phyloP scores from a whole-genome alignment of 192 early-diverging fungal genomes.

The Coemansia sp. region DNA sequence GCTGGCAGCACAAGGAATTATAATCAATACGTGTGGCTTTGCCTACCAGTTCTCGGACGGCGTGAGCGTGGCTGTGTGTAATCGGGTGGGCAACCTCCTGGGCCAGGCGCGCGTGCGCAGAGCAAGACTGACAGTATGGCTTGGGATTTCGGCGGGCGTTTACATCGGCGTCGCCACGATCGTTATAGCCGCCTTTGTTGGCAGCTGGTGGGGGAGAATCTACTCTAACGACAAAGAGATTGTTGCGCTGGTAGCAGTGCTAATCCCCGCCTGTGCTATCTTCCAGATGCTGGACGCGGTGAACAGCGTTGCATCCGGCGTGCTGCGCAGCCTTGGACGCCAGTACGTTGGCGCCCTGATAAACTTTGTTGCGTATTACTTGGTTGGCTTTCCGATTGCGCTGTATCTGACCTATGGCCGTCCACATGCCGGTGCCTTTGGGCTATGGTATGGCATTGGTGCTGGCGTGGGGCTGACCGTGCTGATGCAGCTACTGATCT shows the following conservation, averaged over 20 bases:
- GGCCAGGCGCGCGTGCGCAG: slow-evolving; percentile 45
- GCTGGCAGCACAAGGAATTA: slow-evolving; percentile 60
- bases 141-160: slow-evolving; percentile 25
- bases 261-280: slow-evolving; percentile 76
- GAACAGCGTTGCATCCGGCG: slow-evolving; percentile 62
- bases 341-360: slow-evolving; percentile 57
- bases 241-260: slow-evolving; percentile 64
- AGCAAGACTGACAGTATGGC: slow-evolving; percentile 32
- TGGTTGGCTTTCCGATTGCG: slow-evolving; percentile 59
- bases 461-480: slow-evolving; percentile 36
- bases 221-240: slow-evolving; percentile 75
- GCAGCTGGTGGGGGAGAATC: slow-evolving; percentile 54
- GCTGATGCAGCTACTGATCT: slow-evolving; percentile 36
- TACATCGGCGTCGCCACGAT: slow-evolving; percentile 23
- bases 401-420: slow-evolving; percentile 55
- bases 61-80: slow-evolving; percentile 58
- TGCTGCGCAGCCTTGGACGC: slow-evolving; percentile 57
- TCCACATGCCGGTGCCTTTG: slow-evolving; percentile 37
- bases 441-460: slow-evolving; percentile 54
- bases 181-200: slow-evolving; percentile 21
- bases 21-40: slow-evolving; percentile 56
- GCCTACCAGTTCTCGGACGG: slow-evolving; percentile 60
- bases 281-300: slow-evolving; percentile 69
- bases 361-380: slow-evolving; percentile 60
- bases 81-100: slow-evolving; percentile 58